phyloP scores from a whole-genome alignment of 2,329 filamentous ascomycete species.

The Penicillium hesseltinei region DNA sequence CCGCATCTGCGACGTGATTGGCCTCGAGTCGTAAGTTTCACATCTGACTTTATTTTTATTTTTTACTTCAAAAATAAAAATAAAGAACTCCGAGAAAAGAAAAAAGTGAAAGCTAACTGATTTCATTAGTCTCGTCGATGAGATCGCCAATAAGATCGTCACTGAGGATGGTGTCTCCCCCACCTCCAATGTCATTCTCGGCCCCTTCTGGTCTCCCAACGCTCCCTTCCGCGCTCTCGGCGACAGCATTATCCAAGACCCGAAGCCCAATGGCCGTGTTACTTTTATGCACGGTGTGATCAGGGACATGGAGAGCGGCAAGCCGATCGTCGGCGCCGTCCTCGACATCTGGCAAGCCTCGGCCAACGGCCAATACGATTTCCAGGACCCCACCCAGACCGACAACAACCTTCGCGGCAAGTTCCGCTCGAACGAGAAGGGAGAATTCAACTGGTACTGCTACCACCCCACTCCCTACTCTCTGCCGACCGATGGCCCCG shows the following conservation, averaged over 20 bases:
- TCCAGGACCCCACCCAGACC: slow-evolving; percentile 70
- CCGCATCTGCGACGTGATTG: slow-evolving; percentile 70
- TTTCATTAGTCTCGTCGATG: slow-evolving; percentile 64
- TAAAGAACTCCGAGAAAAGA: no score
- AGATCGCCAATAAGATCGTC: slow-evolving; percentile 69
- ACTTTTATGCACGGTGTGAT: slow-evolving; percentile 69
- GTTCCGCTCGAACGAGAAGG: slow-evolving; percentile 68
- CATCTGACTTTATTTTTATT: neutral
- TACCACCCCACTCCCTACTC: slow-evolving; percentile 74
- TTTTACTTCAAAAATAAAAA: neutral
- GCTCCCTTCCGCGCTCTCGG: slow-evolving; percentile 70
- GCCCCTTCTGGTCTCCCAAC: slow-evolving; percentile 74
- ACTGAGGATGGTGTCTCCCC: slow-evolving; percentile 61
- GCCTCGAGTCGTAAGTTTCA: slow-evolving; percentile 58
- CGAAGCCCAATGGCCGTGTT: slow-evolving; percentile 56
- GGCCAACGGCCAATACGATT: slow-evolving; percentile 73
- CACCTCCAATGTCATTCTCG: slow-evolving; percentile 73
- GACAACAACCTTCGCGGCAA: slow-evolving; percentile 76
- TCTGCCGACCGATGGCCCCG: slow-evolving; percentile 63
- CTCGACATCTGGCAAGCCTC: slow-evolving; percentile 78
- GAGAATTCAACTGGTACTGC: slow-evolving; percentile 68
- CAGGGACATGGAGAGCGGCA: slow-evolving; percentile 62
- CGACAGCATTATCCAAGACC: slow-evolving; percentile 63
- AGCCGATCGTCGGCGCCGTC: slow-evolving; percentile 65
- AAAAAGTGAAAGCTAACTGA: slow-evolving; percentile 25